Conservation (phyloP, 148 eudicot genomes). For the Drosera capensis region DNA sequence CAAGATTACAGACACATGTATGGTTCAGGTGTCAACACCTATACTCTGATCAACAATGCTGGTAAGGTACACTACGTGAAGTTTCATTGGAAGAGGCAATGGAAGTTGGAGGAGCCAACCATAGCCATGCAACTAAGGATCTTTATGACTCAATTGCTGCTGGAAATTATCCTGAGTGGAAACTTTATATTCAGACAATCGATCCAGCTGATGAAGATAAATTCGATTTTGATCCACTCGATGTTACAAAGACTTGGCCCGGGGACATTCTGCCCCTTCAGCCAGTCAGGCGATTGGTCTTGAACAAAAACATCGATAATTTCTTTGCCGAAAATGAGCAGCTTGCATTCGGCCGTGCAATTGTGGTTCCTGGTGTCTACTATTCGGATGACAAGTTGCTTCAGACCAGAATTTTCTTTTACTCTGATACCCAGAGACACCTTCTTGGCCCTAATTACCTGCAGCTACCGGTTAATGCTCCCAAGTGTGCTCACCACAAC, state of each 20-base stretch:
- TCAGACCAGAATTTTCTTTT: slow-evolving; percentile 64
- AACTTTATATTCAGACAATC: slow-evolving; percentile 58
- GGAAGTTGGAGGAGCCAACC: slow-evolving; percentile 69
- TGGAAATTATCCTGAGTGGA: slow-evolving; percentile 87
- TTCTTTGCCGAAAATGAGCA: slow-evolving; percentile 87
- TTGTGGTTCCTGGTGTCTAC: slow-evolving; percentile 66
- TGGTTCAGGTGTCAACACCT: slow-evolving; percentile 81
- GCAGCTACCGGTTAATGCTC: slow-evolving; percentile 78
- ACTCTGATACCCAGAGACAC: slow-evolving; percentile 84
- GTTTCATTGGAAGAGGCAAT: slow-evolving; percentile 81
- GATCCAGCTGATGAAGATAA: slow-evolving; percentile 75
- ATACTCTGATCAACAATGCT: slow-evolving; percentile 54
- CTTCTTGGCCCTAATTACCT: slow-evolving; percentile 82
- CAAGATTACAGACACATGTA: slow-evolving; percentile 83
- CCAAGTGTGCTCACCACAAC: slow-evolving; percentile 74
- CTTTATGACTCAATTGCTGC: slow-evolving; percentile 75
- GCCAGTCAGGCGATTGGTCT: slow-evolving; percentile 83
- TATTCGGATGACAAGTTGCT: slow-evolving; percentile 85
- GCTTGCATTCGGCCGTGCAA: slow-evolving; percentile 65
- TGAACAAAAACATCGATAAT: slow-evolving; percentile 85
- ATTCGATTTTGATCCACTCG: slow-evolving; percentile 84
- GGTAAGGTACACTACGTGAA: slow-evolving; percentile 71
- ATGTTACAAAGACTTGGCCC: slow-evolving; percentile 84
- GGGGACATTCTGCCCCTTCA: slow-evolving; percentile 70
- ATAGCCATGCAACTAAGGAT: slow-evolving; percentile 87